Percentiles rank a stretch among this genome's conserved stretches.
Conservation (phyloP, 306 rosid genomes). For the Quercus wislizeni region DNA sequence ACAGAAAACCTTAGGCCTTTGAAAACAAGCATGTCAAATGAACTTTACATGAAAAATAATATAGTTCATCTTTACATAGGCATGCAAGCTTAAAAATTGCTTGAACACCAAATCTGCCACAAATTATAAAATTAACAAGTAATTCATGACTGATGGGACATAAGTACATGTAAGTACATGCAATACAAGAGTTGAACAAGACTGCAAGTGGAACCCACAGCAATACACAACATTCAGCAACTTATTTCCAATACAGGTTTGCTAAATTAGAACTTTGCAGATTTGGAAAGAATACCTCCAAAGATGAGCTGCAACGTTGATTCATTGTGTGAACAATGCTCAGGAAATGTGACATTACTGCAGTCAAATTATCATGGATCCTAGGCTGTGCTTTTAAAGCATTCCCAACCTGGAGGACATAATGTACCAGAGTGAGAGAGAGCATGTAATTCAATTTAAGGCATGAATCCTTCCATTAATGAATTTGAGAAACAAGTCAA, state of each 20-base stretch:
- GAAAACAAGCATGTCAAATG: background rate
- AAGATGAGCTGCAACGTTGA: conserved; percentile 73
- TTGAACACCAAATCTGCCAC: background rate
- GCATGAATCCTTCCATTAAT: background rate
- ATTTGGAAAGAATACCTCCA: conserved; percentile 64
- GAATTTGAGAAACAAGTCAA: background rate
- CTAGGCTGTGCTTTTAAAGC: conserved; percentile 70
- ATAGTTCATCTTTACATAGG: background rate
- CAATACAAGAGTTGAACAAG: background rate
- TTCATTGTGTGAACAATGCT: conserved; percentile 78
- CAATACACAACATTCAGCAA: background rate
- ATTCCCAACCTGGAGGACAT: conserved; percentile 64
- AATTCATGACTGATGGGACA: background rate
- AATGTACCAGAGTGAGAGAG: conserved; percentile 8
- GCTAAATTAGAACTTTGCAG: background rate
- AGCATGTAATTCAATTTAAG: conserved; percentile 15
- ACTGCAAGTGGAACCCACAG: background rate
- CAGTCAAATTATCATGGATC: conserved; percentile 52
- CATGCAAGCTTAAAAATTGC: background rate
- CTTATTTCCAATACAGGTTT: background rate
- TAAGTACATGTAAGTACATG: background rate
- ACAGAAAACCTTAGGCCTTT: background rate
- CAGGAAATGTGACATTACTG: conserved; percentile 70
- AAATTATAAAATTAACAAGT: background rate
- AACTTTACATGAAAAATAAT: background rate